Base-by-base conservation (phyloP, 2,329 filamentous ascomycete species). In the Cladophialophora exuberans region DNA sequence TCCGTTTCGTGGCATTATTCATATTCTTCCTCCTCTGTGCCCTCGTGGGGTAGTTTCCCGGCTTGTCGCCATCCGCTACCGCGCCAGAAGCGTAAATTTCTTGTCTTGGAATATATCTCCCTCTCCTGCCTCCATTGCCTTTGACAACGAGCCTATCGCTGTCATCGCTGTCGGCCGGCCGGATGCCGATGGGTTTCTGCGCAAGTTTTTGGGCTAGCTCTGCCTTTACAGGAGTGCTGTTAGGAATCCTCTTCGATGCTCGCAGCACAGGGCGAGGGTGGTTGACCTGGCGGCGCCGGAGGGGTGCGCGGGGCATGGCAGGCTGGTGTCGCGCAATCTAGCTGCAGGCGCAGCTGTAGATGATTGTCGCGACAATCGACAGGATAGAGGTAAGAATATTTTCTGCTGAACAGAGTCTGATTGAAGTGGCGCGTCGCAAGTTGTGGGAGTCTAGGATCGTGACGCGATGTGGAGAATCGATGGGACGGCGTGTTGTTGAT, bases 51-150 rank as follows among this genome's bases (percentile, higher is more conserved):
- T 61, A 57, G 18, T 45, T 53, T n/a, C 59, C 61, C 4, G 60
- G 62, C 42, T 58, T 58, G 46, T 65, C 63, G 44, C 60, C 60
- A 7, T 30, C 44, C 15, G 45, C 61, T 17, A 65, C 57, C 2
- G 54, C 63, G 13, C 63, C 63, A 17, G 62, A 63, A n/a, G 62
- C 62, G 50, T 61, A 65, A 18, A 65, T 60, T 20, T 65, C 62
- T 30, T 62, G 57, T 35, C 42, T 49, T 35, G 53, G 41, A 17
- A 45, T 46, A 42, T 55, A 45, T 25, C 56, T 52, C 20, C 57
- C 51, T 41, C 59, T 55, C 39, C 61, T 50, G 3, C 57, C n/a
- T n/a, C n/a, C 57, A 57, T 23, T 53, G 23, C 56, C 49, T 30
- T 57, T 64, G 39, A 59, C 61, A 42, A 65, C 63, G 45, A 65